Base-by-base conservation (phyloP, 257 asterid genomes). In the Salvia miltiorrhiza region DNA sequence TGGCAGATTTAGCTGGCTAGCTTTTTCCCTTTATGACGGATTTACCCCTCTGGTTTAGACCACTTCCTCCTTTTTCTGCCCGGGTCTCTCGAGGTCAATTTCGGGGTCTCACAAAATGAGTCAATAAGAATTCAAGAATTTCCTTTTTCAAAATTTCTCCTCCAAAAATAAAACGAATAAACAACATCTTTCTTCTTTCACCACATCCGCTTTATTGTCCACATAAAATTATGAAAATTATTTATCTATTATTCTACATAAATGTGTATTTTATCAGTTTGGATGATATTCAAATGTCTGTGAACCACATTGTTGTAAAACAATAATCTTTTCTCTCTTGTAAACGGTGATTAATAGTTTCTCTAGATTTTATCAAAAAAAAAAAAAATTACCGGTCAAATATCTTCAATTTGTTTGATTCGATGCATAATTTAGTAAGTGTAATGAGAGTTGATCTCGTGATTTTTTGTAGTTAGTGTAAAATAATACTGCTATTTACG, bases 1-100 rank as follows among this genome's bases (percentile, higher is more conserved):
- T 17, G 81, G 82, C 77, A 77, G 75, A 70, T 69, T 45, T 83
- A 77, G 90, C 87, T 80, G 85, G 81, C 83, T 73, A 30, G 43
- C 77, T 66, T 74, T 73, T 63, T 30, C 26, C 60, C 19, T 55
- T 30, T 23, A 43, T 68, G 80, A 76, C 92, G 33, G 12, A 69
- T 81, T 67, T 76, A 23, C 84, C 88, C 88, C 63, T 72, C 28
- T 7, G 0, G 14, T 17, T 39, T 8, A 30, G 41, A 21, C 48
- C 55, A 16, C 5, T 57, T 13, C 68, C 48, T 41, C 59, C 2
- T 9, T 7, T 33, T 17, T 57, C 67, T 16, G 2, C 13, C 9
- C 20, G 23, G 16, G 55, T 65, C 63, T 63, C 65, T 39, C 11
- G 60, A 72, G 75, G 78, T 41, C 69, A 70, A 48, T 70, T 76